These are phyloP conservation scores for Tulasnella sp. DNA, from an alignment of 768 basidiomycete genomes.

Conservation along the genomic window DNA sequence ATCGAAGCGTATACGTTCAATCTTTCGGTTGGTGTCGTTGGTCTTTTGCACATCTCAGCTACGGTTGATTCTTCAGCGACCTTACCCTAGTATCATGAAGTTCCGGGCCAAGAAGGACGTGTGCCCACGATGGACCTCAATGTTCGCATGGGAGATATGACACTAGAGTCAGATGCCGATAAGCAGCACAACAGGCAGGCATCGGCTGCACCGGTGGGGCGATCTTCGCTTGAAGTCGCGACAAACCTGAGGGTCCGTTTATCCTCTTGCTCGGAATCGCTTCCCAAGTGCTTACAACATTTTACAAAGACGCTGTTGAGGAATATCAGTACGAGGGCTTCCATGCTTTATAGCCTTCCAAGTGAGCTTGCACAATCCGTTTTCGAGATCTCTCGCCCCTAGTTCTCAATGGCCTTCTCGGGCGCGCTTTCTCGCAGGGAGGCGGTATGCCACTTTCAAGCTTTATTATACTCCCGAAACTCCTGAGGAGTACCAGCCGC, in stretches of 20 bases:
- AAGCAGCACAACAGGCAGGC: not conserved
- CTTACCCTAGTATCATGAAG: conserved; percentile 57
- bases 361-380: conserved; percentile 47
- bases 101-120: conserved; percentile 56
- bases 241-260: conserved; percentile 61
- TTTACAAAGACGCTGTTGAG: conserved; percentile 62
- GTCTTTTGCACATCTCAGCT: not conserved
- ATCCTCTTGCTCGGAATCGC: not conserved
- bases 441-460: conserved; percentile 85
- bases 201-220: not conserved
- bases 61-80: not conserved
- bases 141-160: conserved; percentile 54
- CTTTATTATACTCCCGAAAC: conserved; percentile 76
- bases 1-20: conserved; percentile 88
- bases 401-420: conserved; percentile 36
- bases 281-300: not conserved
- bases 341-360: conserved; percentile 47
- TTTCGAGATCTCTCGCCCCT: not conserved
- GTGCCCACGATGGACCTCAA: conserved; percentile 74
- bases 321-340: conserved; percentile 59
- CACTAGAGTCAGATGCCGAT: conserved; percentile 29
- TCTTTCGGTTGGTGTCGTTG: conserved; percentile 54
- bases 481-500: conserved; percentile 80
- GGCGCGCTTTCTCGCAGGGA: conserved; percentile 51
- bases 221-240: not conserved